Evolutionary conservation across 768 basidiomycete genomes (phyloP).

Genomic region (Pulveroboletus sp.): DNA sequence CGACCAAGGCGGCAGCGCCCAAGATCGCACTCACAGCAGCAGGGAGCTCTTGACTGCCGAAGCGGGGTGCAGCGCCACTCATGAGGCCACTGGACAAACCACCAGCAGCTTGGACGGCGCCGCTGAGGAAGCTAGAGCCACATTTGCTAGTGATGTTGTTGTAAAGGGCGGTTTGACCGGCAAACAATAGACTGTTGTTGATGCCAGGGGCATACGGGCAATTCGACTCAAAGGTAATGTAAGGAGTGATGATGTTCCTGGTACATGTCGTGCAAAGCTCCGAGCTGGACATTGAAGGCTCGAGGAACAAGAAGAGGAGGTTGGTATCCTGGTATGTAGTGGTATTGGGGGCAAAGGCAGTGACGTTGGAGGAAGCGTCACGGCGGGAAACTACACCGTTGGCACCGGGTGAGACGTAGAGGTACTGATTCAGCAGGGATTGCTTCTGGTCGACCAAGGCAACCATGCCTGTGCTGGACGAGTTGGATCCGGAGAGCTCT

Average conservation of each 20-base stretch:
- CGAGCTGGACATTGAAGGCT: constrained; percentile 42
- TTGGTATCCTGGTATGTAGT: constrained; percentile 53
- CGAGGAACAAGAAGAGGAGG: constrained; percentile 79
- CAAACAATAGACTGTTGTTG: constrained; percentile 56
- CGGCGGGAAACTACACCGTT: constrained; percentile 20
- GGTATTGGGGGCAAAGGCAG: constrained; percentile 46
- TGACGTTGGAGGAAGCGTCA: constrained; percentile 32
- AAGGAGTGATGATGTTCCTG: constrained; percentile 67
- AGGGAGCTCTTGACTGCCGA: constrained; percentile 24
- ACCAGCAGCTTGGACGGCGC: constrained; percentile 67
- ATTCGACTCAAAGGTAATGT: constrained; percentile 69
- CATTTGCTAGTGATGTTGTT: constrained; percentile 57
- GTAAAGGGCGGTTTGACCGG: constrained; percentile 66
- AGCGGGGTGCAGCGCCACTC: constrained; percentile 27
- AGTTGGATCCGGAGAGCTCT: constrained; percentile 38
- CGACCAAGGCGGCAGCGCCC: constrained; percentile 32
- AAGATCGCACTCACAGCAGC: constrained; percentile 31
- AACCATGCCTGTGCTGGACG: constrained; percentile 20
- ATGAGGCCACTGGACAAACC: constrained; percentile 40
- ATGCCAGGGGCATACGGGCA: constrained; percentile 78
- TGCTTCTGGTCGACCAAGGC: constrained; percentile 6
- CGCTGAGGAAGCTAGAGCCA: constrained; percentile 64
- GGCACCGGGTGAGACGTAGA: constrained; percentile 21
- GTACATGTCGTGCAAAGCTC: constrained; percentile 82
- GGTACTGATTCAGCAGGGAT: constrained; percentile 22